phyloP scores from a whole-genome alignment of 208 protist genomes.

The Acanthamoeba castellanii region DNA sequence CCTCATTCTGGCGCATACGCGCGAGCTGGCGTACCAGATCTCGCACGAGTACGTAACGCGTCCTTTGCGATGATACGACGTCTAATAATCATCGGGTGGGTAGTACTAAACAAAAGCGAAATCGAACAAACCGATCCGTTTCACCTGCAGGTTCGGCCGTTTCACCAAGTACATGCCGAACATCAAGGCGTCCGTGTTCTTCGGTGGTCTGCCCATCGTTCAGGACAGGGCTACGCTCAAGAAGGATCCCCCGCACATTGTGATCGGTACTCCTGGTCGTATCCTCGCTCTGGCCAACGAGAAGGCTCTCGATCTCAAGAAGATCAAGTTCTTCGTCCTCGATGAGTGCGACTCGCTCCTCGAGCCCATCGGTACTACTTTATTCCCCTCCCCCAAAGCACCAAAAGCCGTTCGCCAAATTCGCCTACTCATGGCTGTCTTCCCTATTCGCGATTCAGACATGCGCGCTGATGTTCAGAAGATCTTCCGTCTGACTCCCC shows the following conservation, averaged over 20 bases:
- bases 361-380: slow-evolving; percentile 86
- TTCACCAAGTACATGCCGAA: slow-evolving; percentile 96
- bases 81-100: too few species aligned
- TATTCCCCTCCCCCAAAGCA: neutral
- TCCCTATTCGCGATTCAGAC: slow-evolving; percentile 76
- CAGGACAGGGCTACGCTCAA: slow-evolving; percentile 83
- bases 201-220: slow-evolving; percentile 96
- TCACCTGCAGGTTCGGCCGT: neutral
- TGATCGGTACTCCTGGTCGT: slow-evolving; percentile 98
- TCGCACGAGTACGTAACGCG: slow-evolving; percentile 95
- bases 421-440: neutral
- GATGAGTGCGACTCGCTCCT: slow-evolving; percentile 99
- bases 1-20: slow-evolving; percentile 95
- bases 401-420: neutral
- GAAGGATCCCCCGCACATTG: slow-evolving; percentile 95
- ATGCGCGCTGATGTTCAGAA: slow-evolving; percentile 98
- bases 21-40: slow-evolving; percentile 99
- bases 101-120: too few species aligned
- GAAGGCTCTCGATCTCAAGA: slow-evolving; percentile 93
- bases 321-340: slow-evolving; percentile 98
- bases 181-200: slow-evolving; percentile 96
- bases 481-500: slow-evolving; percentile 97
- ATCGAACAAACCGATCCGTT: neutral
- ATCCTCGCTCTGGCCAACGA: slow-evolving; percentile 94
- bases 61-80: neutral